phyloP scores from a whole-genome alignment of 1,284 basidiomycete species.

The Rhodotorula sp. region DNA sequence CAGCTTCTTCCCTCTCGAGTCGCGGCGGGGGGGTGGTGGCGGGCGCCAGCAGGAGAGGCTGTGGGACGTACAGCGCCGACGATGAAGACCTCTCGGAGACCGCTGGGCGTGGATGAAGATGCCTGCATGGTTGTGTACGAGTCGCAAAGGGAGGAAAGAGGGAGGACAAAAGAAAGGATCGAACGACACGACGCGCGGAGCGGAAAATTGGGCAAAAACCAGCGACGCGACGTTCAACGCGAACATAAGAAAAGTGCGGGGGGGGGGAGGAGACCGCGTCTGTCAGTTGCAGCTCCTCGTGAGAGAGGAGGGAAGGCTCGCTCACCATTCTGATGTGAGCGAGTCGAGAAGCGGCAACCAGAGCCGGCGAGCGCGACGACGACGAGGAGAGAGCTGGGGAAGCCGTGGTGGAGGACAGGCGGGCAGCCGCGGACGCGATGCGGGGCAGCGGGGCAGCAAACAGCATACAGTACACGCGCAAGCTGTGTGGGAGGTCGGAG shows the following conservation, averaged over 20 bases:
- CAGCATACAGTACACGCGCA: not conserved
- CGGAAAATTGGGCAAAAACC: not conserved
- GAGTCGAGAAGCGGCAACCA: slow-evolving; percentile 21
- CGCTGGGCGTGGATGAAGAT: slow-evolving; percentile 23
- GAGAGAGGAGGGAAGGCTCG: not conserved
- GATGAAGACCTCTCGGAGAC: slow-evolving; percentile 74
- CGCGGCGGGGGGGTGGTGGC: not conserved
- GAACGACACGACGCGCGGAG: not conserved
- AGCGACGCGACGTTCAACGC: too few species aligned
- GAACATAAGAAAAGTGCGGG: too few species aligned
- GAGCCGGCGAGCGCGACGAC: not conserved
- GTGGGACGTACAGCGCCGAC: slow-evolving; percentile 64
- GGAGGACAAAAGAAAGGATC: not conserved
- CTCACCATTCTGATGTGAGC: slow-evolving; percentile 39
- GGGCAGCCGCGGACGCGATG: not conserved
- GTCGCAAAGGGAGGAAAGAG: not conserved
- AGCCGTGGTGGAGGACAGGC: not conserved
- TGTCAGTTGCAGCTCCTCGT: not conserved
- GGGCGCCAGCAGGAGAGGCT: not conserved
- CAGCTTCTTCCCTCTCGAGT: not conserved
- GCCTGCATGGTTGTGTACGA: slow-evolving; percentile 5
- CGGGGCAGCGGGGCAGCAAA: not conserved
- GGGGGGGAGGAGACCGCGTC: not conserved
- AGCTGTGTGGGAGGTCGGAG: not conserved
- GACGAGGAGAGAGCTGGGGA: not conserved